Base-by-base conservation (phyloP, 1,139 yeast species). In the Suhomyces chickasaworum region DNA sequence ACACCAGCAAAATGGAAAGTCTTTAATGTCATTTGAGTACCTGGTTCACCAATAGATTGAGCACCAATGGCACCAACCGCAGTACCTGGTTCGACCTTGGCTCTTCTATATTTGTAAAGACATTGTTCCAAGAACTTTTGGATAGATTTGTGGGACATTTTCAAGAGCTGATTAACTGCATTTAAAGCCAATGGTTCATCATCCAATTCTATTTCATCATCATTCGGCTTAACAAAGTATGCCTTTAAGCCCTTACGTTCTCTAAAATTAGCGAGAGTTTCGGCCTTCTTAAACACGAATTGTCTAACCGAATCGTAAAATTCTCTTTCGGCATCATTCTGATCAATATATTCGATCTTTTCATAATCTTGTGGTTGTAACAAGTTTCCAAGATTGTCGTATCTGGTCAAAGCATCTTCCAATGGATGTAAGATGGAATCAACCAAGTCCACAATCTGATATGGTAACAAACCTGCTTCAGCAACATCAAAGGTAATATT, bases 1-100 rank as follows among this genome's bases (percentile, higher is more conserved):
- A 93, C 99, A 77, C 99, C 99, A 59, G 99, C 99, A 77, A 93
- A 93, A 75, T 93, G 99, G 89, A 93, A 93, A 61, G 99, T 93
- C 71, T 93, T 93, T 69, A 93, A 78, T 8, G 99, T 93, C 99
- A 93, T 93, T 69, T 93, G 99, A 1, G 99, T 93, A 69, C 99
- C 99, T 9, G 99, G 99, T 63, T 93, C 99, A 71, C 99, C 99
- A 73, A 93, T 93, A 30, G 97, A 89, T 63, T 93, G 99, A 0
- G 99, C 99, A 53, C 99, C 99, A 70, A 93, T 91, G 13, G 99
- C 99, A 54, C 99, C 99, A 42, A 93, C 99, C 3, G 99, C 99
- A 7, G 99, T 93, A 54, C 99, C 99, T 1, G 99, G 99, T 64
- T 95, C 99, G 18, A 95, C 98, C 68, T 85, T 86, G 12, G 99